A percentile compares a stretch with the other conserved stretches of the same genome.
Evolutionary conservation across 306 rosid genomes (phyloP).

Genomic region (Fragaria vesca): DNA sequence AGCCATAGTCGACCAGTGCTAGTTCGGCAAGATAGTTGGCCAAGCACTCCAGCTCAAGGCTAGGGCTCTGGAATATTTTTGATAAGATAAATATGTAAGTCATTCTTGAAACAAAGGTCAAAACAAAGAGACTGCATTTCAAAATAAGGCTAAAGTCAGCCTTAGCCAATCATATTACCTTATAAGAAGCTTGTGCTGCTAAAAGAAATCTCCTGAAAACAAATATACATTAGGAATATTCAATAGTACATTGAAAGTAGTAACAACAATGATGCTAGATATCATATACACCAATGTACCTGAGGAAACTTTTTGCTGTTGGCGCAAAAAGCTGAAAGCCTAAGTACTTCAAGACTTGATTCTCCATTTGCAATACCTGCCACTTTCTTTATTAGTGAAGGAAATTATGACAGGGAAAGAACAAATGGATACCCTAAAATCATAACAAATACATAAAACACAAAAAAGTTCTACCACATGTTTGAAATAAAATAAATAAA

Average conservation of each 20-base stretch:
- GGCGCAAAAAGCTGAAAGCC: constrained; percentile 63
- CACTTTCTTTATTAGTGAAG: constrained; percentile 24
- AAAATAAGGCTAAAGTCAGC: constrained; percentile 20
- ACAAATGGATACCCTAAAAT: constrained; percentile 5
- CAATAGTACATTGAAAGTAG: neutral
- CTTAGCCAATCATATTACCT: constrained; percentile 46
- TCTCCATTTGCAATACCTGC: constrained; percentile 68
- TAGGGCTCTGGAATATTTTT: constrained; percentile 50
- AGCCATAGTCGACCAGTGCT: constrained; percentile 64
- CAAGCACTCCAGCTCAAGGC: constrained; percentile 81
- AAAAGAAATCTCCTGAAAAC: constrained; percentile 83
- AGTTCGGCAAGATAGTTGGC: constrained; percentile 85
- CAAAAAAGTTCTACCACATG: neutral
- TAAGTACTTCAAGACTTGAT: constrained; percentile 43
- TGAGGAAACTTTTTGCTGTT: constrained; percentile 61
- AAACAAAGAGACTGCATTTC: constrained; percentile 21
- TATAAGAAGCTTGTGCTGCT: constrained; percentile 82
- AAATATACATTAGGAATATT: constrained; percentile 23
- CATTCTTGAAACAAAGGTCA: neutral
- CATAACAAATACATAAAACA: neutral
- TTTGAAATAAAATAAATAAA: neutral
- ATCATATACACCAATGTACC: constrained; percentile 38
- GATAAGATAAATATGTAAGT: constrained; percentile 14
- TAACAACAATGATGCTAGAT: neutral
- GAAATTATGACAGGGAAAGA: constrained; percentile 18